Conservation (phyloP, 176 grass and related monocot species). For the Musa beccarii region DNA sequence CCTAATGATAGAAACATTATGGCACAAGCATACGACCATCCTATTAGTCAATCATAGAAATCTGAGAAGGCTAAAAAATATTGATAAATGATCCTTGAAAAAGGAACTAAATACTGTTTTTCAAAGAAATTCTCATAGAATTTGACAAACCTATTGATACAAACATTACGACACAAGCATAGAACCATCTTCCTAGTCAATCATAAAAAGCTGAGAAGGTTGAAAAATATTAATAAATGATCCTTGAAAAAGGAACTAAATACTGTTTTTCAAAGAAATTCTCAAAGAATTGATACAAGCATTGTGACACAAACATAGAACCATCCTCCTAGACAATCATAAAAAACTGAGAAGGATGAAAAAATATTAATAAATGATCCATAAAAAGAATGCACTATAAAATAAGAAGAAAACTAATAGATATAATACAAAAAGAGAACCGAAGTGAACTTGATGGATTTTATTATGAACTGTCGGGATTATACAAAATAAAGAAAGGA, state of each 20-base stretch:
- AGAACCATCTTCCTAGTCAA: background rate
- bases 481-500: background rate
- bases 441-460: background rate
- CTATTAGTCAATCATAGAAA: background rate
- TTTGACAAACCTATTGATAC: background rate
- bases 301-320: background rate
- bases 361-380: background rate
- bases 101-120: background rate
- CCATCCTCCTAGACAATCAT: background rate
- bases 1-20: background rate
- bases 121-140: background rate
- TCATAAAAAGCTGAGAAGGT: background rate
- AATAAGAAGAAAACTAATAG: background rate
- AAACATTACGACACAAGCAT: background rate
- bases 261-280: background rate
- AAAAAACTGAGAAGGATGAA: background rate
- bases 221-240: background rate
- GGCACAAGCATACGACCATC: background rate
- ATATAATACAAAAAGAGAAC: no score
- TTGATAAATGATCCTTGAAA: background rate
- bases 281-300: background rate
- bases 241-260: background rate
- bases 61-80: background rate
- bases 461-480: background rate
- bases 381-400: background rate